Conservation (phyloP, 2,329 filamentous ascomycete species). For the Berkeleyomyces basicola region DNA sequence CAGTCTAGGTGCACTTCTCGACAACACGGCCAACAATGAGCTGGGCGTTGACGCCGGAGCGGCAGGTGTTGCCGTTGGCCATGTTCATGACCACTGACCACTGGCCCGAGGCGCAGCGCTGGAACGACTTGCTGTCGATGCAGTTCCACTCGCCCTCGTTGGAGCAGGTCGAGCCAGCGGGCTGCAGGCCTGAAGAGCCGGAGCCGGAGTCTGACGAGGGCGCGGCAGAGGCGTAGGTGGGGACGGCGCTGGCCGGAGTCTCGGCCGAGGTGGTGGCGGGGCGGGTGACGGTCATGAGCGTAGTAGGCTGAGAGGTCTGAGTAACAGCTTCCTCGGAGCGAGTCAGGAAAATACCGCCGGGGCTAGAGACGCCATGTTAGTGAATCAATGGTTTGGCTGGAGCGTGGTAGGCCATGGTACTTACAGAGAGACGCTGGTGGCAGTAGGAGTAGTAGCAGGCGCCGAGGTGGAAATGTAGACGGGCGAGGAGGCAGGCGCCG, state of each 20-base stretch:
- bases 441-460: conserved; percentile 13
- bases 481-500: conserved; percentile 17
- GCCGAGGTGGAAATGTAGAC: conserved; percentile 14
- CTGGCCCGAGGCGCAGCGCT: conserved; percentile 42
- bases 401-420: conserved; percentile 14
- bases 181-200: conserved; percentile 17
- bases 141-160: conserved; percentile 44
- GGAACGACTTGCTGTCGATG: conserved; percentile 35
- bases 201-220: conserved; percentile 9
- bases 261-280: conserved; percentile 24
- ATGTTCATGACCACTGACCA: conserved; percentile 35
- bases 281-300: conserved; percentile 17
- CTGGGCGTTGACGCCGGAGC: conserved; percentile 17
- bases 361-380: conserved; percentile 16
- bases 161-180: conserved; percentile 29
- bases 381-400: not conserved
- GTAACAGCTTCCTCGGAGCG: conserved; percentile 6
- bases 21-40: not conserved
- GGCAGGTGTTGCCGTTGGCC: conserved; percentile 37
- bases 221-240: conserved; percentile 18
- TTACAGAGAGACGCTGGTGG: conserved; percentile 16
- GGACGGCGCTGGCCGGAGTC: conserved; percentile 17
- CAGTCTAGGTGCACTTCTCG: not conserved
- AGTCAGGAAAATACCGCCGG: conserved; percentile 29
- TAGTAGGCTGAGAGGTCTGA: conserved; percentile 15